Conservation (phyloP, 176 grass and related monocot species). For the Carex myosuroides region DNA sequence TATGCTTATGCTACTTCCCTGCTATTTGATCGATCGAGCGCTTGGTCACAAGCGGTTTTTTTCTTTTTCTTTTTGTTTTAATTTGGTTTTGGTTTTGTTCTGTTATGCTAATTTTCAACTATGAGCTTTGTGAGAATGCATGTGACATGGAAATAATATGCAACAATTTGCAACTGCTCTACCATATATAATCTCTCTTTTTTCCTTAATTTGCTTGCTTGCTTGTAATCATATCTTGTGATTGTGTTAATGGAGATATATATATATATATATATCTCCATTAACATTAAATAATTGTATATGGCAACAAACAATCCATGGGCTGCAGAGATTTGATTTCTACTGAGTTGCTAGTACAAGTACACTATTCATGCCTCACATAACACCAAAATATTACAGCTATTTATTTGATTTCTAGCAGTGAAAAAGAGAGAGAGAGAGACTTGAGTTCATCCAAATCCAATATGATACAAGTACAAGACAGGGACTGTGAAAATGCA, state of each 20-base stretch:
- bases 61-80: background rate
- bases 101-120: constrained; percentile 5
- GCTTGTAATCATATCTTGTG: background rate
- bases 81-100: constrained; percentile 14
- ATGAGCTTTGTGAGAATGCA: constrained; percentile 27
- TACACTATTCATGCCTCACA: background rate
- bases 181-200: background rate
- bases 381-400: background rate
- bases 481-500: no score
- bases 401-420: background rate
- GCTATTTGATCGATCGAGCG: constrained; percentile 1
- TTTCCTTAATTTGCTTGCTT: background rate
- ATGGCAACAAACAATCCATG: background rate
- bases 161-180: constrained; percentile 9
- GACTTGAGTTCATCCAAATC: background rate
- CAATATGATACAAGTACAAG: no score
- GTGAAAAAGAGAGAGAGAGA: background rate
- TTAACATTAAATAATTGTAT: no score
- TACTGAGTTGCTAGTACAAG: background rate
- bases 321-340: background rate
- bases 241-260: background rate
- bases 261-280: no score
- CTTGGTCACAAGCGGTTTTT: constrained; percentile 14
- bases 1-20: constrained; percentile 1
- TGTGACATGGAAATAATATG: constrained; percentile 31